phyloP scores from a whole-genome alignment of 257 asterid species.

The Fraxinus pennsylvanica region DNA sequence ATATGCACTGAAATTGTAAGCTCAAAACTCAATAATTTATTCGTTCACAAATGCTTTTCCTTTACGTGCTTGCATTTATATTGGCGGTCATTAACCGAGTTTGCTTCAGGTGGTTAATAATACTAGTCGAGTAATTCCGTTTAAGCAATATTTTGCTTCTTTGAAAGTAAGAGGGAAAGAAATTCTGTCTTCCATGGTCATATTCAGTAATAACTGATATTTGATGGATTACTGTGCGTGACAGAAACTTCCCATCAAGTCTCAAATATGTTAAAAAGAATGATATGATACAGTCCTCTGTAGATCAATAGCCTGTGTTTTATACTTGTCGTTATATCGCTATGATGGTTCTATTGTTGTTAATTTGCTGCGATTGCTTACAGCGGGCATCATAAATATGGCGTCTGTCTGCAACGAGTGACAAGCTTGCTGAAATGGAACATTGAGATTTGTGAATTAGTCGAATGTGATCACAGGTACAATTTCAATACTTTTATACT shows the following conservation, averaged over 20 bases:
- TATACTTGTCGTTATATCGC: conserved; percentile 6
- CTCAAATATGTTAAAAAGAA: not conserved
- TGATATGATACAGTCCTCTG: conserved; percentile 15
- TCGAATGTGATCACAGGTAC: conserved; percentile 75
- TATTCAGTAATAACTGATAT: not conserved
- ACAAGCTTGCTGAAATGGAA: conserved; percentile 86
- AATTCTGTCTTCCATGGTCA: not conserved
- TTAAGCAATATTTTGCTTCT: not conserved
- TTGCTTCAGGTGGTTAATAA: conserved; percentile 1
- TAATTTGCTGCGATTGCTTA: conserved; percentile 19
- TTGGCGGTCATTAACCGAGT: not conserved
- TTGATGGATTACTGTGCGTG: not conserved
- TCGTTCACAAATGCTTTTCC: conserved; percentile 1
- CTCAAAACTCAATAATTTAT: conserved; percentile 10
- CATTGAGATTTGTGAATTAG: conserved; percentile 88
- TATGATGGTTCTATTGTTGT: no score
- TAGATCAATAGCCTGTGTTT: conserved; percentile 15
- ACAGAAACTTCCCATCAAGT: not conserved
- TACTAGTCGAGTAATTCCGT: not conserved
- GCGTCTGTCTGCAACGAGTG: conserved; percentile 87
- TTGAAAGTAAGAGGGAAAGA: not conserved
- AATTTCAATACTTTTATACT: conserved; percentile 7
- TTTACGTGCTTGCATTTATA: not conserved
- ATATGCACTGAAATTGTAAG: not conserved
- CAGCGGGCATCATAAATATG: conserved; percentile 55